Base-by-base conservation (phyloP, 495 filamentous ascomycete genomes). In the Podospora fimiseda region DNA sequence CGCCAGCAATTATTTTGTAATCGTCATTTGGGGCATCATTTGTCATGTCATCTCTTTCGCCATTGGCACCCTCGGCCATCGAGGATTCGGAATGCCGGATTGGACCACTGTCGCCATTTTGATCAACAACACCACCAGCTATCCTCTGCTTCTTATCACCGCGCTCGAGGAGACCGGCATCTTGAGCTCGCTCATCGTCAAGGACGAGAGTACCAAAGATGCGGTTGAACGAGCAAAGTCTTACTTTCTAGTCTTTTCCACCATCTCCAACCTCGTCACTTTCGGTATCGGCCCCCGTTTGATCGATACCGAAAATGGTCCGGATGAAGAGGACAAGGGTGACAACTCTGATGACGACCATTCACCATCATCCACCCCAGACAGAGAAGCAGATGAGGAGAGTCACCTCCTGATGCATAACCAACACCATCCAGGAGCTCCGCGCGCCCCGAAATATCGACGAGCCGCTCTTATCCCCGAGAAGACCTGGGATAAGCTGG, bases 81-180 rank as follows among this genome's bases (percentile, higher is more conserved):
- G 64, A 16, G 57, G 63, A 15, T 57, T 74, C n/a, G 60, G 58
- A 27, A 60, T 89, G 30, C 87, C 85, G 2, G 66, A 70, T 45
- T 90, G 84, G 85, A 76, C 79, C 13, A 81, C 80, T 0, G 80
- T 82, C 0, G 82, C 84, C 1, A 74, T 87, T 43, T 74, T 82
- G 38, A 88, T 90, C 70, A 91, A 89, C 70, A 92, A 90, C 60
- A 88, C 87, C 0, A 87, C 83, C 1, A 80, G 76, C 22, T 79
- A 89, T 27, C 87, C 86, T 0, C 69, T 92, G 14, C 70, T 89
- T 3, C 74, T 90, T 2, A 72, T 88, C 30, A 74, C 85, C 50
- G 79, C 81, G 6, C 73, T 90, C 3, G 73, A 80, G 24, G 69
- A 78, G 13, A 86, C 86, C 0, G 85, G 85, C 7, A 83, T 87